A percentile compares a stretch with the other conserved stretches of the same genome.
Evolutionary conservation across 2,329 filamentous ascomycete species (phyloP).

Genomic region (Aspergillus pseudonomiae): DNA sequence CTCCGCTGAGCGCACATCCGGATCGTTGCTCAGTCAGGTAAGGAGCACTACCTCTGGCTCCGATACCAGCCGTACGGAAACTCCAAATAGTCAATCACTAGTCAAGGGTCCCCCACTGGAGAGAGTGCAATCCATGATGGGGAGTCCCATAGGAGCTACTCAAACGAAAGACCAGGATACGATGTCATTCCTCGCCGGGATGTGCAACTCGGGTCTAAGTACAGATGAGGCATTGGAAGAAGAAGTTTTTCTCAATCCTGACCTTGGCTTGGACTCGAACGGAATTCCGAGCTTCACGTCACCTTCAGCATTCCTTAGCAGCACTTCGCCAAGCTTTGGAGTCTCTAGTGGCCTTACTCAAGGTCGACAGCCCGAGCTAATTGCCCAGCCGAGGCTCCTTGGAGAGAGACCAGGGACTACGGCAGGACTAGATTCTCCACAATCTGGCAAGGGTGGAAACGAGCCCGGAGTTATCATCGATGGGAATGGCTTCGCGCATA

Average conservation of each 20-base stretch:
- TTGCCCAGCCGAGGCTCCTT: background rate
- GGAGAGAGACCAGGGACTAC: background rate
- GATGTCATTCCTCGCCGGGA: constrained; percentile 11
- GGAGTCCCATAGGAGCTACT: background rate
- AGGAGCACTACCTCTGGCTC: constrained; percentile 16
- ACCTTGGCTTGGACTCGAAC: constrained; percentile 9
- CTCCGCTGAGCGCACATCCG: background rate
- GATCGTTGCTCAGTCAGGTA: constrained; percentile 11
- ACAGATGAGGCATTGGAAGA: constrained; percentile 10
- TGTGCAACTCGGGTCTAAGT: background rate
- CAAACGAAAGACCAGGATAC: constrained; percentile 14
- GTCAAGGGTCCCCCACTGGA: constrained; percentile 4
- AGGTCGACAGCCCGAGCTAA: background rate
- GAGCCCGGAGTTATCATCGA: constrained; percentile 27
- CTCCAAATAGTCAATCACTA: constrained; percentile 6
- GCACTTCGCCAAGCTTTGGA: constrained; percentile 14
- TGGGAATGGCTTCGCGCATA: constrained; percentile 21
- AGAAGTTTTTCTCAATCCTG: constrained; percentile 23
- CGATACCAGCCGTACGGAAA: constrained; percentile 10
- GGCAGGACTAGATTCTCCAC: constrained; percentile 1
- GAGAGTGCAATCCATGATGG: constrained; percentile 8
- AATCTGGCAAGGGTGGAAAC: background rate
- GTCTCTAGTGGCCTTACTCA: constrained; percentile 6
- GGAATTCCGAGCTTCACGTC: constrained; percentile 20
- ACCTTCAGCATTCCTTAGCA: constrained; percentile 8